Percentiles rank a stretch among this genome's conserved stretches.
These are phyloP conservation scores for Suillus cothurnatus DNA, from an alignment of 768 basidiomycete genomes.

Conservation along the genomic window DNA sequence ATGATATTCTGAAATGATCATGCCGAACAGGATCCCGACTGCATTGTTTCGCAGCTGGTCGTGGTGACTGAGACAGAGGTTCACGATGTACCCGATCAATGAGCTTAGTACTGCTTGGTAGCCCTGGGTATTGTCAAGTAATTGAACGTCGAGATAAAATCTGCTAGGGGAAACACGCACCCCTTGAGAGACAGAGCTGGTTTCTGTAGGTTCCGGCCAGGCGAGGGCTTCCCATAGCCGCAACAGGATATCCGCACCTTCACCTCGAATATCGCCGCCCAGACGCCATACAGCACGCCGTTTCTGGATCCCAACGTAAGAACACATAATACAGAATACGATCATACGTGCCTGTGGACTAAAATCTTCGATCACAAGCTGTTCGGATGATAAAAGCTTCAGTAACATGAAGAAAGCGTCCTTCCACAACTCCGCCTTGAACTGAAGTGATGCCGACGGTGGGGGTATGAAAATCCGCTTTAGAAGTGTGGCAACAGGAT, in stretches of 20 bases:
- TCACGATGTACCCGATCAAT: slow-evolving; percentile 87
- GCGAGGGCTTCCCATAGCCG: slow-evolving; percentile 87
- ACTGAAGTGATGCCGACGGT: slow-evolving; percentile 59
- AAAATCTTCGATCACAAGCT: slow-evolving; percentile 92
- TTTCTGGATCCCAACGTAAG: slow-evolving; percentile 54
- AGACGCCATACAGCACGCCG: slow-evolving; percentile 94
- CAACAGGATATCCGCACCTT: slow-evolving; percentile 80
- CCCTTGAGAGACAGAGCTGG: slow-evolving; percentile 56
- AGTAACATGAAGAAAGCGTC: slow-evolving; percentile 82
- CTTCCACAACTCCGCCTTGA: slow-evolving; percentile 80
- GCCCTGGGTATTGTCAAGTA: slow-evolving; percentile 46
- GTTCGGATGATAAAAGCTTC: slow-evolving; percentile 84
- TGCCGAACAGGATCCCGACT: slow-evolving; percentile 90
- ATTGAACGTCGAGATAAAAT: background rate
- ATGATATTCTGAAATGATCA: slow-evolving; percentile 93
- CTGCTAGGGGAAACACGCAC: slow-evolving; percentile 44
- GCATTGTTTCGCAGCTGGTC: slow-evolving; percentile 89
- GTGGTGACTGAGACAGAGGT: slow-evolving; percentile 92
- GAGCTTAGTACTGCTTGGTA: slow-evolving; percentile 84
- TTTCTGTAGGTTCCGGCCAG: slow-evolving; percentile 63
- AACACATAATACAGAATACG: slow-evolving; percentile 1
- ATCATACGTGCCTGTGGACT: slow-evolving; percentile 73
- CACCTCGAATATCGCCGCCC: slow-evolving; percentile 93
- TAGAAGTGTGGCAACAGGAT: slow-evolving; percentile 76
- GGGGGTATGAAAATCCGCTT: slow-evolving; percentile 80